Base-by-base conservation (phyloP, 2,329 filamentous ascomycete species). In the Arthrobotrys pseudoclavata region DNA sequence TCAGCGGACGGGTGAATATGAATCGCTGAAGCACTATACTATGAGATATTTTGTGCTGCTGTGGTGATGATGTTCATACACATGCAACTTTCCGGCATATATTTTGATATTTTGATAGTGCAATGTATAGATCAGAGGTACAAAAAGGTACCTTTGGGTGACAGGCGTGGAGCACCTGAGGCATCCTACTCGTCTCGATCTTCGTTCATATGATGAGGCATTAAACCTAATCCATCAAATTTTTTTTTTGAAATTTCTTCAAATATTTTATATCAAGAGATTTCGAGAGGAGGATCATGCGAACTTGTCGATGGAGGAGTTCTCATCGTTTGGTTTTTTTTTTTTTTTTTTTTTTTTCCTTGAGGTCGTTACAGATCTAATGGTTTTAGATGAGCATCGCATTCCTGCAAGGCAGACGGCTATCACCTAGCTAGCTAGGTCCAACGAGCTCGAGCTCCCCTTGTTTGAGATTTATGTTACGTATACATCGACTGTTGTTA, bases 21-120 rank as follows among this genome's bases (percentile, higher is more conserved):
- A 31, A 24, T 12, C n/a, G 13, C n/a, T 53, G 22, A 7, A 40
- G 37, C 7, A 22, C 29, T 69, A 66, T 18, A 29, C 55, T 76
- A 66, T 76, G 72, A 76, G 72, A 76, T 60, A 76, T 76, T 76
- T 76, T 66, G 50, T 76, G 64, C 63, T 62, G 62, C 24, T 55
- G 24, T n/a, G 52, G 48, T 29, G 52, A 31, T 34, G 31, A 18
- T 50, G 53, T 9, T 62, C 31, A 48, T 60, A 71, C 68, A 52
- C 10, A 63, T 61, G 60, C 62, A 45, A 40, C 3, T 60, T 42
- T 26, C 31, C 34, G 55, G 29, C 34, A 60, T 60, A 24, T 52
- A 53, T 64, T 53, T 34, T 22, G n/a, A 57, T 34, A 7, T 24
- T 29, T 31, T 52, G 20, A 57, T 37, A 5, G 22, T 26, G 31